Base-by-base conservation (phyloP, 805 yeast species). In the Clavispora phyllophila region DNA sequence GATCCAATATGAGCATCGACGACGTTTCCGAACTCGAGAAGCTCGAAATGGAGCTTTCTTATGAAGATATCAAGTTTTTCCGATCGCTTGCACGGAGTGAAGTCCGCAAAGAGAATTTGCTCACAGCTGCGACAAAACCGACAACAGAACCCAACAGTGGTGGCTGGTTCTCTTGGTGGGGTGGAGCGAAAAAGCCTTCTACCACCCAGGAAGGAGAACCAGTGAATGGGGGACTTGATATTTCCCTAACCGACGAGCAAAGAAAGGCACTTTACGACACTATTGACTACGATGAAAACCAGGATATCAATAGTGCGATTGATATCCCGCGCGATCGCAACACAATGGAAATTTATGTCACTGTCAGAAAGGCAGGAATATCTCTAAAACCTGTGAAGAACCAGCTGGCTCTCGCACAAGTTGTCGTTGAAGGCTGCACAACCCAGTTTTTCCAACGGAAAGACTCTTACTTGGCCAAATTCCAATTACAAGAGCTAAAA, bases 251-350 rank as follows among this genome's bases (percentile, higher is more conserved):
- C 0, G 96, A 87, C 12, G 96, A 89, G 51, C 96, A 93, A 56
- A 75, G 87, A 48, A 75, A 87, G 56, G 99, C 95, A 45, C 70
- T 93, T 17, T 90, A 88, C 56, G 95, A 87, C 46, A 95, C 97
- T 0, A 90, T 93, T 49, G 99, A 90, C 48, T 90, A 82, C 52
- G 87, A 90, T 52, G 96, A 90, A 47, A 63, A 71, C 17, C 70
- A 75, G 38, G 68, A 68, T 1, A 42, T 76, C 1, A 55, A 72
- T 1, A 29, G 13, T 17, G 66, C 82, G 1, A 64, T 81, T 6
- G 82, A 84, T 45, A 55, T 85, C 2, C 95, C 96, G 0, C 76
- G 79, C 41, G 95, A 88, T 44, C 67, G 87, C 27, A 77, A 84
- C 4, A 77, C 77, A n/a, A 55, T 84, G 41, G 84, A 84, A 47